These are phyloP conservation scores for Fusarium anguioides DNA, from an alignment of 2,329 filamentous ascomycete species.

Conservation along the genomic window DNA sequence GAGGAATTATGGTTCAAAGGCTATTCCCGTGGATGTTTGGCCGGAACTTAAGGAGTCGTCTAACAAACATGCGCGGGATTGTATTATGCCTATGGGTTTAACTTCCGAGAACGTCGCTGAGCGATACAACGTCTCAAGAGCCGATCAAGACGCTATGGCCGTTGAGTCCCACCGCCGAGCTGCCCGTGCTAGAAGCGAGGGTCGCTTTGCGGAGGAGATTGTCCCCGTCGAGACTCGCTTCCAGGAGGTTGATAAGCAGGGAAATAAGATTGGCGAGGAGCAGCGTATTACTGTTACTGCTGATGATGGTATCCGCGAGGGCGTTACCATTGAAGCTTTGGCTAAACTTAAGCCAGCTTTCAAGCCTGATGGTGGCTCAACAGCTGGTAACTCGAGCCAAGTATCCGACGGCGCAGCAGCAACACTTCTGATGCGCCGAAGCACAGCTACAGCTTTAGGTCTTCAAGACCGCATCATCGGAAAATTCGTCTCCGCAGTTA, in stretches of 20 bases:
- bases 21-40: conserved; percentile 88
- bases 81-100: conserved; percentile 93
- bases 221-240: conserved; percentile 80
- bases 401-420: conserved; percentile 91
- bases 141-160: conserved; percentile 87
- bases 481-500: conserved; percentile 81
- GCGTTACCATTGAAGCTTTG: conserved; percentile 75
- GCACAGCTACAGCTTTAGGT: conserved; percentile 79
- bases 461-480: conserved; percentile 77
- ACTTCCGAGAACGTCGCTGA: conserved; percentile 89
- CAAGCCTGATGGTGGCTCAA: conserved; percentile 77
- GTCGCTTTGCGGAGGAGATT: conserved; percentile 81
- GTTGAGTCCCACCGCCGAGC: conserved; percentile 80
- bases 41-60: conserved; percentile 73
- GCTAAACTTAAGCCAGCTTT: conserved; percentile 88
- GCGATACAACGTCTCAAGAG: conserved; percentile 77
- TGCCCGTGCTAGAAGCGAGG: conserved; percentile 72
- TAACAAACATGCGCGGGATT: conserved; percentile 79
- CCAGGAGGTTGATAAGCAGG: conserved; percentile 72
- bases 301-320: conserved; percentile 85
- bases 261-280: conserved; percentile 63
- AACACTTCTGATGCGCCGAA: conserved; percentile 84
- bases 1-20: conserved; percentile 83
- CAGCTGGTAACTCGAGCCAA: conserved; percentile 87
- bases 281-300: conserved; percentile 74